A percentile compares a stretch with the other conserved stretches of the same genome.
phyloP scores from a whole-genome alignment of 345 rosid species.

The Lepidium africanum region DNA sequence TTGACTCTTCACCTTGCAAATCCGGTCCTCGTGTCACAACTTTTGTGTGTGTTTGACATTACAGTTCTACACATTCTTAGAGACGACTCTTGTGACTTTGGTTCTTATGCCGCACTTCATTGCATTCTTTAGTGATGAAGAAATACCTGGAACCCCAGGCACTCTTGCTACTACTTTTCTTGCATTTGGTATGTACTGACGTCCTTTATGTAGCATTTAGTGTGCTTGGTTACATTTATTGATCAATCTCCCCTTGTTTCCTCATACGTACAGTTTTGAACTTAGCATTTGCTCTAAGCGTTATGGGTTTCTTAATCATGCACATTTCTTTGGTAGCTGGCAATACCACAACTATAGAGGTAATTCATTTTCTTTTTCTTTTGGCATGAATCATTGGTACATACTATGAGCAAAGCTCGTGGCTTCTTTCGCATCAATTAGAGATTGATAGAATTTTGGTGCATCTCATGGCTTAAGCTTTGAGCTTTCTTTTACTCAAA shows the following conservation, averaged over 20 bases:
- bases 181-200: slow-evolving; percentile 62
- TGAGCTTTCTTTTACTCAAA: neutral
- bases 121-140: slow-evolving; percentile 89
- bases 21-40: neutral
- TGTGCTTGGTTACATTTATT: neutral
- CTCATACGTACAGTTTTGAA: slow-evolving; percentile 61
- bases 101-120: slow-evolving; percentile 84
- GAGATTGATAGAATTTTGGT: neutral
- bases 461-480: neutral
- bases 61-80: slow-evolving; percentile 98
- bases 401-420: neutral
- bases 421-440: neutral
- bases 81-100: slow-evolving; percentile 86
- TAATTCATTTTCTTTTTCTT: slow-evolving; percentile 9
- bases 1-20: neutral
- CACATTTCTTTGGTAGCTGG: slow-evolving; percentile 76
- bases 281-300: slow-evolving; percentile 89
- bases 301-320: slow-evolving; percentile 91
- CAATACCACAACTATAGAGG: slow-evolving; percentile 98
- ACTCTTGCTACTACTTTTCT: slow-evolving; percentile 95
- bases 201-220: neutral
- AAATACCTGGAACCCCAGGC: slow-evolving; percentile 94
- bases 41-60: slow-evolving; percentile 11
- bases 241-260: slow-evolving; percentile 6
- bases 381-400: neutral